Percentiles rank a stretch among this genome's conserved stretches.
phyloP scores from a whole-genome alignment of 2,329 filamentous ascomycete genomes.

The Fusarium caatingaense region DNA sequence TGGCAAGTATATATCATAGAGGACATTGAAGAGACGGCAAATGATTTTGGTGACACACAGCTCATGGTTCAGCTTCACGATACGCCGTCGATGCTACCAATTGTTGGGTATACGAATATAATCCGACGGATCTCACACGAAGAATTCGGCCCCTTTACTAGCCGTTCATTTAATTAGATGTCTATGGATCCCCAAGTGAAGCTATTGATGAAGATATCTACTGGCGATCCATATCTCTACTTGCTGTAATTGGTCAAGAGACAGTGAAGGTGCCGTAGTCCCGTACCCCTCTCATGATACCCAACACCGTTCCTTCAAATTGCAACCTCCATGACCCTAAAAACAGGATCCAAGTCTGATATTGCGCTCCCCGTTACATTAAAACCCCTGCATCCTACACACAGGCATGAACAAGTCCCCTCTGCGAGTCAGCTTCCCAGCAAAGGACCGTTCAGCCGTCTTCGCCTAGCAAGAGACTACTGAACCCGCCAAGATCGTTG shows the following conservation, averaged over 20 bases:
- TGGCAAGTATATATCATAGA: too few relatives aligned
- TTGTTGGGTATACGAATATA: background rate
- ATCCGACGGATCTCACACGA: fast-evolving
- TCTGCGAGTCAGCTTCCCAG: background rate
- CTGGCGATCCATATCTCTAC: too few relatives aligned
- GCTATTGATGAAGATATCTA: too few relatives aligned
- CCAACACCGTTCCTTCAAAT: background rate
- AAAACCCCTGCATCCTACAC: background rate
- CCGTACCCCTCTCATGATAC: background rate
- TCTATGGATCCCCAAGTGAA: too few relatives aligned
- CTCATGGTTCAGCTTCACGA: background rate
- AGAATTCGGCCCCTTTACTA: background rate
- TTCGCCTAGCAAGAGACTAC: background rate
- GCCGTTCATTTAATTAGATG: background rate
- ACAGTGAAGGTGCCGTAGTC: background rate
- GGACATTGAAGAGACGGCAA: background rate
- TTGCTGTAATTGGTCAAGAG: too few relatives aligned
- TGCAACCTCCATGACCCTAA: background rate
- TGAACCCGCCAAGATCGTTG: background rate
- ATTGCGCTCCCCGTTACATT: background rate
- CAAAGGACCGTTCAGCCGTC: background rate
- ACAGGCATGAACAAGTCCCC: too few relatives aligned
- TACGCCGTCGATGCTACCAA: background rate
- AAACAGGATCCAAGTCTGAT: background rate
- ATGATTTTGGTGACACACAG: background rate